Percentiles rank a stretch among this genome's conserved stretches.
phyloP scores from a whole-genome alignment of 306 rosid species.

The Arachis stenosperma region DNA sequence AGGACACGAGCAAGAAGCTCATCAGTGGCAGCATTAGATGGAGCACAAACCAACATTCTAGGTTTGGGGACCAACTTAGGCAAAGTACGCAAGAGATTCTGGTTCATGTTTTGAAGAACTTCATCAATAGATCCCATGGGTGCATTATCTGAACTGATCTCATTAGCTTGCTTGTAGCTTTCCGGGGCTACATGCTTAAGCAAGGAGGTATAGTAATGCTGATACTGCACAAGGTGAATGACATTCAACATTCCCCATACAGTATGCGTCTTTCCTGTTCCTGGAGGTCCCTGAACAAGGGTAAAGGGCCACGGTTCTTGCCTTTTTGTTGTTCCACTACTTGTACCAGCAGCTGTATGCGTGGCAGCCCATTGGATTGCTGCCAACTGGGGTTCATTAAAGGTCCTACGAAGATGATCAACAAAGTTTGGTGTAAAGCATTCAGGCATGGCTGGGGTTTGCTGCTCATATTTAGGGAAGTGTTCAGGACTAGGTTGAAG shows the following conservation, averaged over 20 bases:
- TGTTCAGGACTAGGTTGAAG: constrained; percentile 97
- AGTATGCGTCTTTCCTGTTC: constrained; percentile 99
- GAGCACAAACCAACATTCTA: constrained; percentile 98
- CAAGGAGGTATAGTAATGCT: constrained; percentile 94
- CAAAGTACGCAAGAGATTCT: constrained; percentile 88
- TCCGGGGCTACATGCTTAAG: constrained; percentile 97
- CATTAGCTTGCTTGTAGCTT: constrained; percentile 93
- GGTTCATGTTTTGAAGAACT: constrained; percentile 98
- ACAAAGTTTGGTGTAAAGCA: constrained; percentile 89
- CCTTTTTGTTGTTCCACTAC: constrained; percentile 75
- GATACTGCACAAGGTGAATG: constrained; percentile 98
- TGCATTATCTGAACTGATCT: constrained; percentile 69
- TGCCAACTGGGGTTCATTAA: constrained; percentile 91
- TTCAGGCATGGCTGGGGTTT: constrained; percentile 92
- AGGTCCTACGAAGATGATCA: constrained; percentile 83
- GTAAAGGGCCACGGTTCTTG: constrained; percentile 99
- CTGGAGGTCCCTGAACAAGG: constrained; percentile 99
- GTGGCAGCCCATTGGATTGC: constrained; percentile 99
- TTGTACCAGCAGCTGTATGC: constrained; percentile 99
- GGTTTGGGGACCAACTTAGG: constrained; percentile 97
- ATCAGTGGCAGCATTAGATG: constrained; percentile 99
- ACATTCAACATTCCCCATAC: constrained; percentile 99
- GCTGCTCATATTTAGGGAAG: constrained; percentile 95
- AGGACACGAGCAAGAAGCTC: constrained; percentile 99
- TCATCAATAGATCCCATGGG: constrained; percentile 88